phyloP scores from a whole-genome alignment of 495 filamentous ascomycete species.

The Aspergillus bridgeri region DNA sequence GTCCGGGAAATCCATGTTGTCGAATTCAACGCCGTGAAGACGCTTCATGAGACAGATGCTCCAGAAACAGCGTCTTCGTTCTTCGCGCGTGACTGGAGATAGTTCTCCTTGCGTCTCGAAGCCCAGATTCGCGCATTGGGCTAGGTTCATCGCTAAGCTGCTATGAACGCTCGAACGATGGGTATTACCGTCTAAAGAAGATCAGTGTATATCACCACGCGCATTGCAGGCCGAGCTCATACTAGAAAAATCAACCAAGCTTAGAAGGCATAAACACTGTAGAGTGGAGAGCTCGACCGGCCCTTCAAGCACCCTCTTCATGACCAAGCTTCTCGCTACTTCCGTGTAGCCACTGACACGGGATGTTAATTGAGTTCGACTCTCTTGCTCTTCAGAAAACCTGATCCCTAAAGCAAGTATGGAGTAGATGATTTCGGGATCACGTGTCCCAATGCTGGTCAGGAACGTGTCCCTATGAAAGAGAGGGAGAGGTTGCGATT shows the following conservation, averaged over 20 bases:
- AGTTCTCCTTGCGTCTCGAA: slow-evolving; percentile 25
- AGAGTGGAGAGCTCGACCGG: slow-evolving; percentile 47
- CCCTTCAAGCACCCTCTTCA: slow-evolving; percentile 42
- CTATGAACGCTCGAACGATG: slow-evolving; percentile 47
- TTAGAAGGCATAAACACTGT: slow-evolving; percentile 44
- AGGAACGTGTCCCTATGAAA: slow-evolving; percentile 40
- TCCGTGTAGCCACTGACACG: slow-evolving; percentile 38
- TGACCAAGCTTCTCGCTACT: slow-evolving; percentile 40
- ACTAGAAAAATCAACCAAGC: slow-evolving; percentile 48
- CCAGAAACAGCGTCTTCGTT: slow-evolving; percentile 48
- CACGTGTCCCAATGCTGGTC: slow-evolving; percentile 29
- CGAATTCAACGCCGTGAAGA: slow-evolving; percentile 44
- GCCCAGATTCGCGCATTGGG: slow-evolving; percentile 41
- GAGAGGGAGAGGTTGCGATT: slow-evolving; percentile 45
- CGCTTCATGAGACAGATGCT: slow-evolving; percentile 46
- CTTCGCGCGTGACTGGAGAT: slow-evolving; percentile 29
- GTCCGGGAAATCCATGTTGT: slow-evolving; percentile 35
- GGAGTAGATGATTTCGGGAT: slow-evolving; percentile 41
- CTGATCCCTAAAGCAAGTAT: slow-evolving; percentile 38
- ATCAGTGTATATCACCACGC: background rate
- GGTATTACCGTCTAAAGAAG: slow-evolving; percentile 43
- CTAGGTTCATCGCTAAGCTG: slow-evolving; percentile 46
- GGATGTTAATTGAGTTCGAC: slow-evolving; percentile 12
- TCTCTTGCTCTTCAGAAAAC: slow-evolving; percentile 26
- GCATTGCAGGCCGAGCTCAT: slow-evolving; percentile 5